Base-by-base conservation (phyloP, 192 early-diverging fungal genomes). In the Mortierella alpina region DNA sequence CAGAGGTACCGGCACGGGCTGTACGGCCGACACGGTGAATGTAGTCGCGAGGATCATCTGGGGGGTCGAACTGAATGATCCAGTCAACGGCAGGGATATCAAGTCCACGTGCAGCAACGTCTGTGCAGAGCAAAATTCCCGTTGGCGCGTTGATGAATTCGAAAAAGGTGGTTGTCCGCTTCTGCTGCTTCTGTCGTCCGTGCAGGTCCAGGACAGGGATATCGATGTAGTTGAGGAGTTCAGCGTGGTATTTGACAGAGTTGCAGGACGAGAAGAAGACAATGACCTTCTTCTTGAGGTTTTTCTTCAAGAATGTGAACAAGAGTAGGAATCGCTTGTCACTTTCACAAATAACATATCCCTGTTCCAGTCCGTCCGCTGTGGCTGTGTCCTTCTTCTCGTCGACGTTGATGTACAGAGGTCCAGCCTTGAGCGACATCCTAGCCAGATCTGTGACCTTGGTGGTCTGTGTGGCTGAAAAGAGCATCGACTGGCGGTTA, bases 11-110 rank as follows among this genome's bases (percentile, higher is more conserved):
- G 0, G 94, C 96, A 76, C 98, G 92, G 6, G 98, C 98, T 0
- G 98, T 99, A 66, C 98, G 93, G 41, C 98, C 97, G 23, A 97
- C 96, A 75, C 96, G 91, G 75, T 97, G 96, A 56, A 97, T 96
- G 77, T 97, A 97, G 82, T 96, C 95, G 82, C 96, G 94, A 72
- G 97, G 96, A 88, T 99, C 98, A 94, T 99, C 97, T 75, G 98
- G 98, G 17, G 98, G 97, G 83, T 99, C 98, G 82, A 94, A 99
- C 85, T 99, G 98, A 64, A 99, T 93, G 80, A 99, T 99, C 97
- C 96, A 99, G 82, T 98, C 97, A 11, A 99, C 98, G 7, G 94
- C 90, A 40, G 98, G 98, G 59, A 99, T 98, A 85, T 99, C 98
- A 42, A 99, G 85, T 3, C 98, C 98, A 83, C 98, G 91, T 5